Evolutionary conservation across 1,139 yeast species (phyloP).

Genomic region (Suhomyces ambrosiae): DNA sequence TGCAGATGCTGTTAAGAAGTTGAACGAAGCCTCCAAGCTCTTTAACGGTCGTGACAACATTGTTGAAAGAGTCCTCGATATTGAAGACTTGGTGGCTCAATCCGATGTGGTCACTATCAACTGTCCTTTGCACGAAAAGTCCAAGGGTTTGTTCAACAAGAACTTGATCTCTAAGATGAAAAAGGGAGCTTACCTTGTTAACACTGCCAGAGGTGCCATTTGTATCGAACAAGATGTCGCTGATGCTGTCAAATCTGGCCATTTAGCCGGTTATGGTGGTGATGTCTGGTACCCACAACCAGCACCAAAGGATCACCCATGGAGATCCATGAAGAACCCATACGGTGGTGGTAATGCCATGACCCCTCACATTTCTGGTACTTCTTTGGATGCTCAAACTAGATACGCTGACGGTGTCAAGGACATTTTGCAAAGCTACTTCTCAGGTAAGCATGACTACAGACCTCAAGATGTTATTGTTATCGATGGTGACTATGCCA

Average conservation of each 20-base stretch:
- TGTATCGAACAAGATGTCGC: slow-evolving; percentile 74
- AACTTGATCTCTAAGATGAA: slow-evolving; percentile 70
- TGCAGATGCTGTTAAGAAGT: slow-evolving; percentile 54
- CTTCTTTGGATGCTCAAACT: slow-evolving; percentile 77
- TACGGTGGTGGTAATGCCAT: slow-evolving; percentile 80
- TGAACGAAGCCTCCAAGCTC: slow-evolving; percentile 42
- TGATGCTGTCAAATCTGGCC: slow-evolving; percentile 69
- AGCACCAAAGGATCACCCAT: slow-evolving; percentile 74
- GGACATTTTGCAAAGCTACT: slow-evolving; percentile 62
- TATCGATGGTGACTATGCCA: slow-evolving; percentile 70
- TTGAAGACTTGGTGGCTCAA: slow-evolving; percentile 68
- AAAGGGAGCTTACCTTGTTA: slow-evolving; percentile 74
- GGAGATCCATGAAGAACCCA: slow-evolving; percentile 69
- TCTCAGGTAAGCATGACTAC: slow-evolving; percentile 64
- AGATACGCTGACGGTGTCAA: slow-evolving; percentile 74
- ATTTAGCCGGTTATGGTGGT: slow-evolving; percentile 78
- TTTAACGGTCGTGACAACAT: slow-evolving; percentile 37
- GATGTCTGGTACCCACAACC: slow-evolving; percentile 87
- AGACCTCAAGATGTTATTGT: slow-evolving; percentile 75
- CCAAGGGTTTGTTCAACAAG: slow-evolving; percentile 69
- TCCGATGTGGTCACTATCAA: slow-evolving; percentile 79
- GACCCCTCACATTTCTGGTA: slow-evolving; percentile 84
- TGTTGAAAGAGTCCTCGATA: slow-evolving; percentile 61
- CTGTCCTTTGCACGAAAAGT: slow-evolving; percentile 73
- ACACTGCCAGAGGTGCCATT: slow-evolving; percentile 86